Conservation (phyloP, 2,329 filamentous ascomycete species). For the Calonectria ilicicola region DNA sequence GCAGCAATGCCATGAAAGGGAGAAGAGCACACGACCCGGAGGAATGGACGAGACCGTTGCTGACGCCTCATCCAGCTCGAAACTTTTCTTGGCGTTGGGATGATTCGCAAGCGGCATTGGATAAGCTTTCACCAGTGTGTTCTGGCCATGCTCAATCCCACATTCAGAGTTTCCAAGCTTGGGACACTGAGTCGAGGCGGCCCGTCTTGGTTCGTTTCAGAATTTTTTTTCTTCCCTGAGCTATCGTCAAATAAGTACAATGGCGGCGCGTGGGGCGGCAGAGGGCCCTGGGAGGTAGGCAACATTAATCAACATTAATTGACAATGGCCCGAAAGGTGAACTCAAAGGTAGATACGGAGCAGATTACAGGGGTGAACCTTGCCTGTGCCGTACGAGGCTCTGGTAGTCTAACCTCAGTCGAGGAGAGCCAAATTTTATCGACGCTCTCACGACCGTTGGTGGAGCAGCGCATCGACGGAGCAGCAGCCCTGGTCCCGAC, state of each 20-base stretch:
- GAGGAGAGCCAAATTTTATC: not conserved
- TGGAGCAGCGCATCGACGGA: not conserved
- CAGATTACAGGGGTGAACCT: conserved; percentile 13
- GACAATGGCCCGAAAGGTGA: not conserved
- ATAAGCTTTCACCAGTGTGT: not conserved
- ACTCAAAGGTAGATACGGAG: not conserved
- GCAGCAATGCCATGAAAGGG: not conserved
- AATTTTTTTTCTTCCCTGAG: not conserved
- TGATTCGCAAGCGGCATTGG: not conserved
- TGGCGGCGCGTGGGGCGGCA: not conserved
- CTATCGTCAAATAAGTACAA: not conserved
- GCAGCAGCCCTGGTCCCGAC: not conserved
- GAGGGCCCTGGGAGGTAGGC: not conserved
- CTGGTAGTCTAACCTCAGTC: not conserved
- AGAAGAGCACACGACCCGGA: not conserved
- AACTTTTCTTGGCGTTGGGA: not conserved
- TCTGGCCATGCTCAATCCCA: not conserved
- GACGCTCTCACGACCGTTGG: conserved; percentile 7
- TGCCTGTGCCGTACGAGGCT: conserved; percentile 6
- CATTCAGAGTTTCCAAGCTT: not conserved
- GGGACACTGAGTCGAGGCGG: not conserved
- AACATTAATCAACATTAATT: conserved; percentile 1
- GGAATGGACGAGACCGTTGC: conserved; percentile 11
- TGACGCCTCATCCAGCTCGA: not conserved
- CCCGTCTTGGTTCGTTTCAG: not conserved